Percentiles rank a stretch among this genome's conserved stretches.
phyloP scores from a whole-genome alignment of 805 yeast species.

The Saccharomycopsis fibuligera region DNA sequence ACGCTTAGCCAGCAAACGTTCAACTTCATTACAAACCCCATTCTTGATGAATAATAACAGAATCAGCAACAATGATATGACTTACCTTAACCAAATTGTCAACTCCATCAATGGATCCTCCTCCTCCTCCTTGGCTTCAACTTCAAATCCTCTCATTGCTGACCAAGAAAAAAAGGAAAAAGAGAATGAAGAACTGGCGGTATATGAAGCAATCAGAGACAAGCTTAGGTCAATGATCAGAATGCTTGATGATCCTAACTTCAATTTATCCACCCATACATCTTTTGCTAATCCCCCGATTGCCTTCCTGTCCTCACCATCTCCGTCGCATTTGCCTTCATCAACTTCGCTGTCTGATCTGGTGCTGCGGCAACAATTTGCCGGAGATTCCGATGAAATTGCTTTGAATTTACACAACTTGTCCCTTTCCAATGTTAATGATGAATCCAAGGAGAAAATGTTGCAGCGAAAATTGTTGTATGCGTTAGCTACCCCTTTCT shows the following conservation, averaged over 20 bases:
- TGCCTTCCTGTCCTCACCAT: background rate
- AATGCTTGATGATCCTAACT: slow-evolving; percentile 11
- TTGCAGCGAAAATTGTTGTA: slow-evolving; percentile 44
- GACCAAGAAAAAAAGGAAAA: background rate
- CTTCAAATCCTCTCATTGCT: background rate
- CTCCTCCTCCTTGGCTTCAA: background rate
- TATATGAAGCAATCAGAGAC: slow-evolving; percentile 14
- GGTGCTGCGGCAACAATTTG: background rate
- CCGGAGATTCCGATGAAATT: slow-evolving; percentile 29
- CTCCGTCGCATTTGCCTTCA: background rate
- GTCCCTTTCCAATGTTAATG: slow-evolving; percentile 38
- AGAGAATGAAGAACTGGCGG: slow-evolving; percentile 5
- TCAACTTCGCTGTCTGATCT: background rate
- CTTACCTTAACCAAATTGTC: background rate
- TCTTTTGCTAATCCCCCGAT: background rate
- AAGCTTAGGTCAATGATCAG: slow-evolving; percentile 17
- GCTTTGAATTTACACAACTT: slow-evolving; percentile 54
- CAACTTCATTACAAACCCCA: slow-evolving; percentile 17
- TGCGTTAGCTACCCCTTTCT: slow-evolving; percentile 64
- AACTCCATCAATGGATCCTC: background rate
- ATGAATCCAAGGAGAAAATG: slow-evolving; percentile 33
- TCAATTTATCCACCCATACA: slow-evolving; percentile 3
- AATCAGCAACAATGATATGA: slow-evolving; percentile 1
- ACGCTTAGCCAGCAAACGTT: background rate
- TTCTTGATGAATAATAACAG: slow-evolving; percentile 15